Evolutionary conservation across 2,329 filamentous ascomycete species (phyloP).

Genomic region (Paecilomyces sp.): DNA sequence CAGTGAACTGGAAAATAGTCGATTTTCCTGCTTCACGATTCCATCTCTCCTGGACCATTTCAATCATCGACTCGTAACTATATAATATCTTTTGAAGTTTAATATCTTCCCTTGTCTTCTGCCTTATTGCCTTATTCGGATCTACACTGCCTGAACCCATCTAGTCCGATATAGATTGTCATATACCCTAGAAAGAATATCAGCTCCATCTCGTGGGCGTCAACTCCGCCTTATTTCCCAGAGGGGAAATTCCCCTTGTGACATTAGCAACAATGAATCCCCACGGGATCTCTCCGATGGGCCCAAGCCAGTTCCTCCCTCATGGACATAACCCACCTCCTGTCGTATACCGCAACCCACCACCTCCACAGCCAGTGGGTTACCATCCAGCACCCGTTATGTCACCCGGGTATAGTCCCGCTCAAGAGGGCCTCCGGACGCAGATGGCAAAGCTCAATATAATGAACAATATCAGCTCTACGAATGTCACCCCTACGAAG

Average conservation of each 20-base stretch:
- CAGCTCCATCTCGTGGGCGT: neutral
- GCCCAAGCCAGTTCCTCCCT: slow-evolving; percentile 8
- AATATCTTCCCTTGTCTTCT: neutral
- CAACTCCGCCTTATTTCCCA: neutral
- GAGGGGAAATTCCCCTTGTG: neutral
- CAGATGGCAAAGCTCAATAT: slow-evolving; percentile 12
- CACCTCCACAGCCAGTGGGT: slow-evolving; percentile 1
- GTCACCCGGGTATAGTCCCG: neutral
- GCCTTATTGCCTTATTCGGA: neutral
- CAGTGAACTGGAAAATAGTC: neutral
- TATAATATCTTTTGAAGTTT: neutral
- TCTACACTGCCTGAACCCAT: neutral
- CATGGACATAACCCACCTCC: slow-evolving; percentile 7
- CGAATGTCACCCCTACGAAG: slow-evolving; percentile 2
- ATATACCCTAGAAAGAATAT: neutral
- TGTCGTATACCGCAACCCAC: slow-evolving; percentile 7
- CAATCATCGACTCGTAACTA: neutral
- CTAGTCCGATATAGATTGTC: neutral
- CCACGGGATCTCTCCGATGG: slow-evolving; percentile 11
- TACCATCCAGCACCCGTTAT: neutral
- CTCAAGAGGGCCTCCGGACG: slow-evolving; percentile 3
- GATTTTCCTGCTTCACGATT: neutral
- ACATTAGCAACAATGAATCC: slow-evolving; percentile 12
- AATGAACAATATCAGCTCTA: slow-evolving; percentile 2
- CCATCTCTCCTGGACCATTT: neutral